Base-by-base conservation (phyloP, 1,284 basidiomycete genomes). In the Cryptococcus depauperatus region DNA sequence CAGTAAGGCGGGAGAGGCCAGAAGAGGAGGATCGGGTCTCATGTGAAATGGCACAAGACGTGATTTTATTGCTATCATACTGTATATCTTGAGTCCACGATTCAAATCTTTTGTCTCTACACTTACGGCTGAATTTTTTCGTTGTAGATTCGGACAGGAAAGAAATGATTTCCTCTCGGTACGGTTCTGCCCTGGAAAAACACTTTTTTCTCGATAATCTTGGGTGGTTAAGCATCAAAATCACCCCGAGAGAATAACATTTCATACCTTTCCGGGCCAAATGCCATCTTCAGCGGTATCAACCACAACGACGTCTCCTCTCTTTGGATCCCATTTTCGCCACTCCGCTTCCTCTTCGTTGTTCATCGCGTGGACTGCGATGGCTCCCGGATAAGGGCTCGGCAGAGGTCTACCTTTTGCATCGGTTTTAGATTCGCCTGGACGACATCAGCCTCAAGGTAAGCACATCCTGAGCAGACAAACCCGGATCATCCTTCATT, bases 151-250 rank as follows among this genome's bases (percentile, higher is more conserved):
- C 67, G 52, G 13, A 69, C 57, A 10, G 61, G 54, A 44, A 59
- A 65, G 49, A 64, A 69, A 43, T 69, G 64, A 41, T 62, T 62
- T 0, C 67, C 67, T 13, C 64, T 46, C 0, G 67, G 65, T 3
- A 60, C 47, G 1, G 62, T 60, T 13, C 67, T 52, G 3, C 65
- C 67, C 52, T 66, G 64, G 29, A 62, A 64, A 52, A 62, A 63
- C 2, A 40, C 42, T 37, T 59, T 58, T 51, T 61, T 64, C 48
- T 69, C 64, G 39, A 69, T 68, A 28, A 69, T 56, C 67, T 68
- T 19, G 19, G 33, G 30, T 19, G 34, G 21, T 45, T 19, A 28
- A 39, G 32, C 19, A 38, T 26, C 11, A 21, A 13, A 4, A 16
- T 22, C 40, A 27, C 23, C 14, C 35, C 14, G 7, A 13, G 14